Conservation (phyloP, 2,329 filamentous ascomycete genomes). For the Emericellopsis atlantica region DNA sequence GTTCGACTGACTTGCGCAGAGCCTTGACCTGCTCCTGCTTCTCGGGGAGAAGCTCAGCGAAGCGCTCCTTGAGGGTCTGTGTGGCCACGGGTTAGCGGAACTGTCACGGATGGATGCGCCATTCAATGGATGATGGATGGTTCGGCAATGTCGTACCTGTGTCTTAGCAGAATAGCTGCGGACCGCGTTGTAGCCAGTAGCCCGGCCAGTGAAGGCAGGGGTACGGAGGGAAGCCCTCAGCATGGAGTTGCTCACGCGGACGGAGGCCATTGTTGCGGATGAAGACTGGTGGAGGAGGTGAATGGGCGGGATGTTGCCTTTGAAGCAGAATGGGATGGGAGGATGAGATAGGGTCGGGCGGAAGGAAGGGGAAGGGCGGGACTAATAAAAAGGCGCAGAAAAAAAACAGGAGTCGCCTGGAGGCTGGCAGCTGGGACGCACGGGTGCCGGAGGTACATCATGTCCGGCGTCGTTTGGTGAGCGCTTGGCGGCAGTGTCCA, state of each 20-base stretch:
- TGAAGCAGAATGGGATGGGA: background rate
- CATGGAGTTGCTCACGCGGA: slow-evolving; percentile 69
- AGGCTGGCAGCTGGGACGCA: background rate
- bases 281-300: slow-evolving; percentile 12
- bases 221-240: slow-evolving; percentile 64
- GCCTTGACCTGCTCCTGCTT: slow-evolving; percentile 99
- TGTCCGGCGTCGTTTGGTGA: background rate
- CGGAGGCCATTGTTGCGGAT: slow-evolving; percentile 60
- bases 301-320: background rate
- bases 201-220: slow-evolving; percentile 54
- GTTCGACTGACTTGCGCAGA: slow-evolving; percentile 68
- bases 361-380: slow-evolving; percentile 3
- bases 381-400: slow-evolving; percentile 7
- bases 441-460: background rate
- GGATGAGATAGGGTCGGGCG: background rate
- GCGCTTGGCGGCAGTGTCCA: too few relatives aligned
- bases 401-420: slow-evolving; percentile 6
- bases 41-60: slow-evolving; percentile 86
- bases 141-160: slow-evolving; percentile 44
- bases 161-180: slow-evolving; percentile 91
- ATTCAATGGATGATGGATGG: background rate
- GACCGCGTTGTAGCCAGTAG: slow-evolving; percentile 66
- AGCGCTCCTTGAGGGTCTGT: slow-evolving; percentile 94
- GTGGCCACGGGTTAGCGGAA: background rate
- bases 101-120: too few relatives aligned